Base-by-base conservation (phyloP, 73 alveolate genomes). In the Stentor roeselii region DNA sequence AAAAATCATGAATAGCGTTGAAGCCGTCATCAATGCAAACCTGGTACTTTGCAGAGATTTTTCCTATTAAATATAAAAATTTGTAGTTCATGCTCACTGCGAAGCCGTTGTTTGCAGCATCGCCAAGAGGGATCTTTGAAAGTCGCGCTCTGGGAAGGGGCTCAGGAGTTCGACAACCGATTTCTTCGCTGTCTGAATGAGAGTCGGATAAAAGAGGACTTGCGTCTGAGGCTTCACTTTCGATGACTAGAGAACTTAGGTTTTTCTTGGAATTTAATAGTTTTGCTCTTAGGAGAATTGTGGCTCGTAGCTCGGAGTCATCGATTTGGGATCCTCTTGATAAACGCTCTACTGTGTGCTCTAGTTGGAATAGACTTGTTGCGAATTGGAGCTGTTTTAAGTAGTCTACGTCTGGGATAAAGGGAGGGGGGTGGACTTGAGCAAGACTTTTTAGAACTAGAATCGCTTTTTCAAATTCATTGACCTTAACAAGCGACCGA, bases 1-100 rank as follows among this genome's bases (percentile, higher is more conserved):
- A 34, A 67, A 67, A 67, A 67, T 67, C 80, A 67, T 67, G 80
- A 36, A 67, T 21, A 67, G 80, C 80, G 27, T 34, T 15, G 27
- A 30, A 21, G 27, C 80, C 80, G 34, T 67, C 80, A 15, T 67
- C 80, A 21, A 67, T 67, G 41, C n/a, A 67, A 21, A 21, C 34
- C n/a, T 67, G 21, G 37, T 67, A 30, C 37, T 30, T 67, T 30
- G 80, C 80, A 11, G 80, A 36, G 0, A 67, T 67, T 67, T 67
- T 67, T 30, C 80, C 80, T 14, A 67, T 67, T 67, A 27, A 27
- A 67, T 67, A 67, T 67, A 67, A 67, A 34, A 67, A 67, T 2
- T 21, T 21, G 34, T 67, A 67, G 41, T n/a, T 21, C 14, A 32
- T 21, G 2, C 80, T 21, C 21, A 32, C 80, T 30, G 80, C 21